Conservation (phyloP, 208 protist genomes). For the Crithidia sp. region DNA sequence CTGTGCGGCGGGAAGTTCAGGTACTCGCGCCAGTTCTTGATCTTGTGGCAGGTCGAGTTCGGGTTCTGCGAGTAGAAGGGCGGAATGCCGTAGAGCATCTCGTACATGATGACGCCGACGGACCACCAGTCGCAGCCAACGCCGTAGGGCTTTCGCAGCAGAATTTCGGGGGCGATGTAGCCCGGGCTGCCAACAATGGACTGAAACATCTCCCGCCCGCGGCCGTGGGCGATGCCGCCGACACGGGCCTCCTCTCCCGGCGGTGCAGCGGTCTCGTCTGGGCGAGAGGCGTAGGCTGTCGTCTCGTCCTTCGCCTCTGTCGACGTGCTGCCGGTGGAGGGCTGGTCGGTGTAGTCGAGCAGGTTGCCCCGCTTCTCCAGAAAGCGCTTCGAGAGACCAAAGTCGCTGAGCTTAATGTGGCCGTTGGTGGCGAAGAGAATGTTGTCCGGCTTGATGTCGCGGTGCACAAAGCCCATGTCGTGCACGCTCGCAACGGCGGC, state of each 20-base stretch:
- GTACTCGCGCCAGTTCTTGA: conserved; percentile 93
- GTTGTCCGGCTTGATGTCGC: conserved; percentile 99
- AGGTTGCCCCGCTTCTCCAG: conserved; percentile 62
- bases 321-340: conserved; percentile 16
- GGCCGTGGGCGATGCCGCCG: conserved; percentile 29
- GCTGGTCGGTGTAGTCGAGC: conserved; percentile 58
- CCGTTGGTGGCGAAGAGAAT: conserved; percentile 95
- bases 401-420: conserved; percentile 98
- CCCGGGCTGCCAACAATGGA: conserved; percentile 96
- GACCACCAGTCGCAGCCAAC: conserved; percentile 98
- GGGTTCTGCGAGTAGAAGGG: conserved; percentile 95
- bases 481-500: conserved; percentile 91
- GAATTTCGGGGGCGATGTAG: conserved; percentile 98
- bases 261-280: conserved; percentile 5
- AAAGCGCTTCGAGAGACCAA: conserved; percentile 96
- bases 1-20: conserved; percentile 89
- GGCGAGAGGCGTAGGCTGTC: conserved; percentile 6
- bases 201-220: conserved; percentile 76
- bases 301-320: conserved; percentile 6
- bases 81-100: conserved; percentile 96
- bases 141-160: conserved; percentile 94
- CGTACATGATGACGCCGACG: conserved; percentile 98
- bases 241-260: background rate
- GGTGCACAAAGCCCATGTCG: conserved; percentile 91
- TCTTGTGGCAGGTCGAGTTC: conserved; percentile 94